A percentile compares a stretch with the other conserved stretches of the same genome.
phyloP scores from a whole-genome alignment of 2,329 filamentous ascomycete species.

The Colletotrichum simmondsii region DNA sequence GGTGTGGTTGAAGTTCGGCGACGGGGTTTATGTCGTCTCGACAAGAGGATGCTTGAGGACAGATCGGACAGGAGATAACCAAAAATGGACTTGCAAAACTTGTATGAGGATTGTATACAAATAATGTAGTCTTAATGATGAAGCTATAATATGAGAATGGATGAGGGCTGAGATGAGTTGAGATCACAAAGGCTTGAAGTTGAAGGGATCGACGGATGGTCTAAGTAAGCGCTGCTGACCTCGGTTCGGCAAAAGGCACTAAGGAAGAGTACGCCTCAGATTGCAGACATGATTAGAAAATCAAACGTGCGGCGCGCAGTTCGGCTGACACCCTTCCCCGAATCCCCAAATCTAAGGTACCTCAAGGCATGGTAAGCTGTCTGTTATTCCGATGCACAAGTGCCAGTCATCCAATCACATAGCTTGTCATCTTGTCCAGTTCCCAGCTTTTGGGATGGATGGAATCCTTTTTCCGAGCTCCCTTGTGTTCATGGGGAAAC shows the following conservation, averaged over 20 bases:
- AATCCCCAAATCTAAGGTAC: background rate
- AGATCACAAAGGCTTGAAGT: background rate
- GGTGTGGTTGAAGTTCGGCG: no score
- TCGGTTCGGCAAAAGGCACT: conserved; percentile 23
- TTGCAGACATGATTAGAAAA: background rate
- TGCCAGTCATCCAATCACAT: conserved; percentile 5
- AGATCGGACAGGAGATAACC: background rate
- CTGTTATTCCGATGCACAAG: background rate
- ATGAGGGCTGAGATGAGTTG: background rate
- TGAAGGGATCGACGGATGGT: background rate
- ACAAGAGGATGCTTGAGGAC: background rate
- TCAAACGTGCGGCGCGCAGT: conserved; percentile 2
- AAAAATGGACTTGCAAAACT: background rate
- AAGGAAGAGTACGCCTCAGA: background rate
- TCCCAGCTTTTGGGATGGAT: background rate
- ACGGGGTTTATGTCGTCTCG: background rate
- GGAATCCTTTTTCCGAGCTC: background rate
- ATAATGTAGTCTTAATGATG: background rate
- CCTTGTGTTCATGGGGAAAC: background rate
- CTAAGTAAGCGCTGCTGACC: conserved; percentile 11
- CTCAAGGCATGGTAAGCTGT: background rate
- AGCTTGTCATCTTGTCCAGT: background rate
- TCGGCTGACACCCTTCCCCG: conserved; percentile 1
- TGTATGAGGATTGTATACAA: background rate
- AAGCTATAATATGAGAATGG: background rate